Base-by-base conservation (phyloP, 352 stramenopile genomes). In the Globisporangium nodosum region DNA sequence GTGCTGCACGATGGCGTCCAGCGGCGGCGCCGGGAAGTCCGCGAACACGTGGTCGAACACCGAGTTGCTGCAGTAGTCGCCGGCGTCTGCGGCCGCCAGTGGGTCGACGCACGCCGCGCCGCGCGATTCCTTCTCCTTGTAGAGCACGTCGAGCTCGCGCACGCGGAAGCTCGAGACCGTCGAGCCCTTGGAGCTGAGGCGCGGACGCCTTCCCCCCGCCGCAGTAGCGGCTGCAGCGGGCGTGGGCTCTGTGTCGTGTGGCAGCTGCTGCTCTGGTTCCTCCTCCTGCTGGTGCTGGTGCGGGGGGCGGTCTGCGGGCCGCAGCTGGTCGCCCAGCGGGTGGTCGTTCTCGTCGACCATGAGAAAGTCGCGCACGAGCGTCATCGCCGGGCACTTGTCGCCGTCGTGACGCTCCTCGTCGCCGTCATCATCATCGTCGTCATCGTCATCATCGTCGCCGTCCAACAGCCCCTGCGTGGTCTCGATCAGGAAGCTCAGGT, bases 401-500 rank as follows among this genome's bases (percentile, higher is more conserved):
- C 37, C 40, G 16, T 18, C 6, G 40, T 47, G 40, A 5, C 40
- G 40, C 6, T 61, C 37, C 24, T 37, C 21, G 3, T 61, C 60
- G 16, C 45, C 61, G n/a, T 50, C 63, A 16, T 68, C 52, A 39
- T 31, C 18, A 3, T 60, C 47, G n/a, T 61, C 60, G 3, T 78
- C 66, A 12, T 80, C 64, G 47, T 81, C 68, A 20, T 82, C 68
- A 12, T 81, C 75, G 35, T 85, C 70, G 27, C 77, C 79, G 15
- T 71, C 68, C 3, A 91, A 52, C 60, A 91, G 60, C 4, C 81
- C 81, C 42, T 86, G 81, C 11, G 81, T 89, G 0, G 70, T 85
- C 61, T 85, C 74, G 35, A 89, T 72, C 20, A 91, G 63, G 52
- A 87, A 71, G 30, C 80, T 74, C 58, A 91, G 42, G 46, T 86